phyloP scores from a whole-genome alignment of 768 basidiomycete species.

The Calvatia gigantea region DNA sequence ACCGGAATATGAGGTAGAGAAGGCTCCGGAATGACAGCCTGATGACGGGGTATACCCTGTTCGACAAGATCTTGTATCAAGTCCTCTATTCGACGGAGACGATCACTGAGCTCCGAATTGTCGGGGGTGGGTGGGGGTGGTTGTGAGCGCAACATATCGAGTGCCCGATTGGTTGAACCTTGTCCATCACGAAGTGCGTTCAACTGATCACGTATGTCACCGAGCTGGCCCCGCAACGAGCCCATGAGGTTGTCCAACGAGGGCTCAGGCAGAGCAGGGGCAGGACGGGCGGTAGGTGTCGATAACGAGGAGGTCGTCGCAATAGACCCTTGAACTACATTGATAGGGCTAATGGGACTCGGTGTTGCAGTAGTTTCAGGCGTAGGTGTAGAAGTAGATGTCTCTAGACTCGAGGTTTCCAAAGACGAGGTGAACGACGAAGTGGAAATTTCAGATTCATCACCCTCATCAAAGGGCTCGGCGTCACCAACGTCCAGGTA shows the following conservation, averaged over 20 bases:
- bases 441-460: constrained; percentile 8
- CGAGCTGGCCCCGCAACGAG: constrained; percentile 39
- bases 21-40: constrained; percentile 16
- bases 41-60: constrained; percentile 27
- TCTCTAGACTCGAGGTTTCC: constrained; percentile 7
- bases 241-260: constrained; percentile 36
- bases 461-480: background rate
- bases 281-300: constrained; percentile 32
- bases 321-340: constrained; percentile 1
- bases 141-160: constrained; percentile 60
- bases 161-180: constrained; percentile 48
- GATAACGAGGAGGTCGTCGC: constrained; percentile 19
- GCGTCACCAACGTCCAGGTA: background rate
- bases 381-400: constrained; percentile 15
- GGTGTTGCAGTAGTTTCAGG: constrained; percentile 32
- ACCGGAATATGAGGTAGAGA: constrained; percentile 20
- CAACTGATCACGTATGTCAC: constrained; percentile 51
- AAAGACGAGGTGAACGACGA: constrained; percentile 11
- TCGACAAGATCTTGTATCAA: constrained; percentile 37
- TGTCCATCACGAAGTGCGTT: constrained; percentile 63
- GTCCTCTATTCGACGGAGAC: constrained; percentile 43
- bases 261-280: constrained; percentile 28
- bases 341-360: background rate
- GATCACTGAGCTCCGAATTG: constrained; percentile 37
- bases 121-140: constrained; percentile 32